Base-by-base conservation (phyloP, 163 green algal genomes). In the Volvox carteri region DNA sequence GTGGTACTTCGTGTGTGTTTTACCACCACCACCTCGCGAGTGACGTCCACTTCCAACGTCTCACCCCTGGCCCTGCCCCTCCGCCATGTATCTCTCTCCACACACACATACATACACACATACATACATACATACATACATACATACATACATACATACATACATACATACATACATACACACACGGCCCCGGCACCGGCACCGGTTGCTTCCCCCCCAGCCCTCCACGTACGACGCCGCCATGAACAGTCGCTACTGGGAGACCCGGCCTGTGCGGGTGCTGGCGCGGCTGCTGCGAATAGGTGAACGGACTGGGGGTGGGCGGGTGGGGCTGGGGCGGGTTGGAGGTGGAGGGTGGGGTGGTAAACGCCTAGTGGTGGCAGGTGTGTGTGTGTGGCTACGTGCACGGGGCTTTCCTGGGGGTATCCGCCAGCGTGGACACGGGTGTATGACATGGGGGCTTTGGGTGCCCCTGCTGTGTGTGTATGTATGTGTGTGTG, bases 201-300 rank as follows among this genome's bases (percentile, higher is more conserved):
- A n/a, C n/a, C n/a, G n/a, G n/a, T n/a, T n/a, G n/a, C n/a, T n/a
- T n/a, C n/a, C n/a, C n/a, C n/a, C n/a, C n/a, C 81, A 88, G 84
- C 84, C 84, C 70, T 79, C 84, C 25, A 86, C 50, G 21, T 95
- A 95, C 83, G 84, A 84, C 62, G 89, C 92, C 6, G 52, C 44
- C 52, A 76, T 60, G 44, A 95, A 94, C 84, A 86, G 76, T 41
- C 44, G 19, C 4, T 94, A 93, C 84, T 96, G 93, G 93, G 78
- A 92, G 54, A 91, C 87, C 14, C 86, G 93, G 23, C 93, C 93
- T 23, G 93, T 95, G 67, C 76, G 88, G 62, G 89, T 95, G 41
- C 52, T 92, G 9, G 74, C 75, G 2, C 86, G 93, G 2, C 73
- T 94, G 33, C 50, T 94, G 30, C 58, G 85, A 37, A 95, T 96